phyloP scores from a whole-genome alignment of 2,329 filamentous ascomycete genomes.

The Colletotrichum eleusines region DNA sequence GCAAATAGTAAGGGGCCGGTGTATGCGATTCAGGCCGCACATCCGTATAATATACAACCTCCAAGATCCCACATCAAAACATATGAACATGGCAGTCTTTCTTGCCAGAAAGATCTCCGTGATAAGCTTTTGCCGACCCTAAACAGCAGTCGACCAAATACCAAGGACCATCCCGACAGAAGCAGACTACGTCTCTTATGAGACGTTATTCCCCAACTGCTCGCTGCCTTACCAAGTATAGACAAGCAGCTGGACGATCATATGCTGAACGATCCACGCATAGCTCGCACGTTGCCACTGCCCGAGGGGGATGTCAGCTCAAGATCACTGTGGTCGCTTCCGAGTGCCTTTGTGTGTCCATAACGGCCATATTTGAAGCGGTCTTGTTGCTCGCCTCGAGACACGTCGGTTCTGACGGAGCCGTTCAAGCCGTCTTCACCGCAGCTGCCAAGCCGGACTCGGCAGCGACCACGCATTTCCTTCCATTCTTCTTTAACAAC shows the following conservation, averaged over 20 bases:
- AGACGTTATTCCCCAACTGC: not conserved
- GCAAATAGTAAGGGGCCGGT: not conserved
- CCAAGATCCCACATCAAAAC: not conserved
- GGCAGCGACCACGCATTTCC: constrained; percentile 12
- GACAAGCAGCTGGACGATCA: not conserved
- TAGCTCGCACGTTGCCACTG: constrained; percentile 24
- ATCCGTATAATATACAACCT: constrained; percentile 9
- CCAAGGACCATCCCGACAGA: not conserved
- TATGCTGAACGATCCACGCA: constrained; percentile 37
- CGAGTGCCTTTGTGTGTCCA: constrained; percentile 31
- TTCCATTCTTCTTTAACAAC: constrained; percentile 53
- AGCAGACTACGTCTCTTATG: not conserved
- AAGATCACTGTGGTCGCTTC: constrained; percentile 39
- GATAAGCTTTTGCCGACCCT: not conserved
- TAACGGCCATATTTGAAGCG: constrained; percentile 16
- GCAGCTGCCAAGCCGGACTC: constrained; percentile 28
- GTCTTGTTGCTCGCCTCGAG: constrained; percentile 12
- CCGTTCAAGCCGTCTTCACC: constrained; percentile 20
- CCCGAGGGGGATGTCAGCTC: constrained; percentile 30
- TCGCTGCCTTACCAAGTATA: not conserved
- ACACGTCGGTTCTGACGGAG: constrained; percentile 14
- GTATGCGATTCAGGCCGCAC: not conserved
- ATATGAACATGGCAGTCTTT: not conserved
- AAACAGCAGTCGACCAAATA: not conserved
- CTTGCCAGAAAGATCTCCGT: not conserved